phyloP scores from a whole-genome alignment of 495 filamentous ascomycete genomes.

The Pyrenula aspistea region DNA sequence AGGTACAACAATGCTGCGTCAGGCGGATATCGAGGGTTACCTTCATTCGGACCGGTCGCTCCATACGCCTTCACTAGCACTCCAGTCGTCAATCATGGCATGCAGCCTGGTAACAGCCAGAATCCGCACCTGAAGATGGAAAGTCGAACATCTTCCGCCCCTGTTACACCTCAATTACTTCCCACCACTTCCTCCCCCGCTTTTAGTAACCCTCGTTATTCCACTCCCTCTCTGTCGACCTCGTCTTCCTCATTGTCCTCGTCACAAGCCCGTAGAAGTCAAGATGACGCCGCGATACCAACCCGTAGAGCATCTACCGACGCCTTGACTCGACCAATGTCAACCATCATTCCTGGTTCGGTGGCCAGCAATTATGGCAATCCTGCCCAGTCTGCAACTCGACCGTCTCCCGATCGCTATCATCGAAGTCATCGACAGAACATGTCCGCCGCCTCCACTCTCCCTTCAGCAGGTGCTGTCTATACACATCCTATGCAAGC shows the following conservation, averaged over 20 bases:
- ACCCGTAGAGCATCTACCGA: constrained; percentile 25
- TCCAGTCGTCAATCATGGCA: constrained; percentile 48
- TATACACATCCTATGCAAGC: constrained; percentile 20
- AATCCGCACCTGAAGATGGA: constrained; percentile 52
- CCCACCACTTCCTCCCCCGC: constrained; percentile 25
- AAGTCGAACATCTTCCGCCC: constrained; percentile 53
- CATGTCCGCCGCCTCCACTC: constrained; percentile 29
- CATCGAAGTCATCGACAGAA: constrained; percentile 42
- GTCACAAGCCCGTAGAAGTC: constrained; percentile 26
- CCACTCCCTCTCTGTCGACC: constrained; percentile 50
- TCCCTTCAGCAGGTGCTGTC: constrained; percentile 26
- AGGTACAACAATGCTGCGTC: constrained; percentile 48
- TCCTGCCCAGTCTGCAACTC: constrained; percentile 23
- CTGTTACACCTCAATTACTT: constrained; percentile 38
- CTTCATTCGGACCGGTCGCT: constrained; percentile 56
- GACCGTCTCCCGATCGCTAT: constrained; percentile 54
- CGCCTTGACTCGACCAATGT: constrained; percentile 35
- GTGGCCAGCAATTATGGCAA: neutral
- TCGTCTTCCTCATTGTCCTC: constrained; percentile 32
- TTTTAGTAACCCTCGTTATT: constrained; percentile 38
- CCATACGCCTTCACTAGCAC: constrained; percentile 79
- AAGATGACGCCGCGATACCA: constrained; percentile 36
- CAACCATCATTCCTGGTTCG: constrained; percentile 5
- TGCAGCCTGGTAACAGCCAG: neutral
- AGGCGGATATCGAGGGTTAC: constrained; percentile 55